phyloP scores from a whole-genome alignment of 2,329 filamentous ascomycete species.

The Zymoseptoria tritici region DNA sequence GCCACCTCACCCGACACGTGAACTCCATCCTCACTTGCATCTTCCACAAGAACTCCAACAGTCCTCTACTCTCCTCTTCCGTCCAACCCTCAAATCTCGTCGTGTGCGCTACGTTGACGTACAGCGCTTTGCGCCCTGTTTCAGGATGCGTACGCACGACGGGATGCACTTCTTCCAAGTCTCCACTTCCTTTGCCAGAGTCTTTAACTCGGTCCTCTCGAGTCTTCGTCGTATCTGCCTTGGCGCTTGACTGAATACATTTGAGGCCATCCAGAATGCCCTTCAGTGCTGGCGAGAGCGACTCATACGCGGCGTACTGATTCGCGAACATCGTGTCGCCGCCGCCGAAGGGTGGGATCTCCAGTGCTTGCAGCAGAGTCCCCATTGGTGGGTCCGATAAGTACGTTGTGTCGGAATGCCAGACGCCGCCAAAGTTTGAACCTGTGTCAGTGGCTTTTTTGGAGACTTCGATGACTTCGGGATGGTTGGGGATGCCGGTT shows the following conservation, averaged over 20 bases:
- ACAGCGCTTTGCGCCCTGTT: constrained; percentile 74
- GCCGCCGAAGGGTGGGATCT: constrained; percentile 38
- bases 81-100: constrained; percentile 73
- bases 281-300: constrained; percentile 70
- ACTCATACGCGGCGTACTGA: constrained; percentile 69
- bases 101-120: constrained; percentile 76
- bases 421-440: constrained; percentile 21
- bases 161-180: constrained; percentile 65
- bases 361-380: constrained; percentile 15
- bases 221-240: constrained; percentile 37
- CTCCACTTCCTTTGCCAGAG: constrained; percentile 65
- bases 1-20: constrained; percentile 57
- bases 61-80: constrained; percentile 70
- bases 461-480: constrained; percentile 20
- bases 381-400: constrained; percentile 18
- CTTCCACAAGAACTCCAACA: constrained; percentile 67
- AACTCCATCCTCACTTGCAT: constrained; percentile 65
- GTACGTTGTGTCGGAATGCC: constrained; percentile 21
- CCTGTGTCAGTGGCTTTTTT: constrained; percentile 18
- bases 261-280: constrained; percentile 59
- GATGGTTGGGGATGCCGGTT: constrained; percentile 17
- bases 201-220: constrained; percentile 45
- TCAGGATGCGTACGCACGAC: constrained; percentile 69
- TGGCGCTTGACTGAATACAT: constrained; percentile 66
- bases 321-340: constrained; percentile 81